A percentile compares a stretch with the other conserved stretches of the same genome.
phyloP scores from a whole-genome alignment of 225 moss, liverwort and hornwort species.

The Climacium dendroides region DNA sequence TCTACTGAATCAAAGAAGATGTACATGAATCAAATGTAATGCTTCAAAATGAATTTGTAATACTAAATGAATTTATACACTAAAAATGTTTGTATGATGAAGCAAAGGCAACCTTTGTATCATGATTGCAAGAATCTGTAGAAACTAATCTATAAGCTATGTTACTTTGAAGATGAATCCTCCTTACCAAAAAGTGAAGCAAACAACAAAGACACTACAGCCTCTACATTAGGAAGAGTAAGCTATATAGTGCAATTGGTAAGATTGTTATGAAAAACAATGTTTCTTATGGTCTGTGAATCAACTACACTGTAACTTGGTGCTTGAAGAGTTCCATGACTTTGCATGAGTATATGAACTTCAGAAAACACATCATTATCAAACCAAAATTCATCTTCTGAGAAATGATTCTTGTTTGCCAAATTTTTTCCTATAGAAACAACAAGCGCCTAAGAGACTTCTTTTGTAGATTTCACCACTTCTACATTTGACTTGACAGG shows the following conservation, averaged over 20 bases:
- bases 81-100: no score
- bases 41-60: no score
- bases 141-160: neutral
- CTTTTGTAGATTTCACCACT: rapidly evolving
- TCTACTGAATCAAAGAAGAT: no score
- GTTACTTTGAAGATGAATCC: neutral
- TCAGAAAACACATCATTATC: neutral
- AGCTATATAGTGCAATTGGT: neutral
- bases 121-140: neutral
- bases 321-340: neutral
- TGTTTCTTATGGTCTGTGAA: neutral
- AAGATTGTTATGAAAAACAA: neutral
- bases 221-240: neutral
- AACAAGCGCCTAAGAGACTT: neutral
- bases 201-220: neutral
- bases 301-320: neutral
- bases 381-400: neutral
- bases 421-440: neutral
- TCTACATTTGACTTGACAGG: neutral
- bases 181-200: neutral
- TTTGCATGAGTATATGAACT: rapidly evolving
- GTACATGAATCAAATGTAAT: no score
- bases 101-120: no score
- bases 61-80: no score
- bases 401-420: neutral